Conservation (phyloP, 495 filamentous ascomycete species). For the Patellaria atrata region DNA sequence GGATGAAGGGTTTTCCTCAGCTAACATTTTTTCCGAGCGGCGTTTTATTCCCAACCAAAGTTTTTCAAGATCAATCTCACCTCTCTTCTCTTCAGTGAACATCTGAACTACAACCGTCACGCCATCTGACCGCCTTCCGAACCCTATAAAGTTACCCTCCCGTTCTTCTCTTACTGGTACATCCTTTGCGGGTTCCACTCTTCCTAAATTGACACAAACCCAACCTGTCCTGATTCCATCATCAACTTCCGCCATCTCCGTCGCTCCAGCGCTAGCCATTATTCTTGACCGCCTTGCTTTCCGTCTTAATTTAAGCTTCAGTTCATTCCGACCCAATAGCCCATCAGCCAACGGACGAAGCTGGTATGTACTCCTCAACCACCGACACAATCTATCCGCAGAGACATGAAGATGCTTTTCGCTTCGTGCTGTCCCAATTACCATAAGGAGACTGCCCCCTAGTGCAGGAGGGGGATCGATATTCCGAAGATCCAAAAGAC, state of each 20-base stretch:
- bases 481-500: slow-evolving; percentile 63
- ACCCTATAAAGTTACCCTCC: slow-evolving; percentile 48
- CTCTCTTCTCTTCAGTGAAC: slow-evolving; percentile 72
- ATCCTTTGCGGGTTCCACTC: slow-evolving; percentile 38
- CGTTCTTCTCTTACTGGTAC: slow-evolving; percentile 26
- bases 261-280: slow-evolving; percentile 44
- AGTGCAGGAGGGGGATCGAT: slow-evolving; percentile 77
- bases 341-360: slow-evolving; percentile 71
- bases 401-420: slow-evolving; percentile 90
- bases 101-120: slow-evolving; percentile 76
- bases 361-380: slow-evolving; percentile 58
- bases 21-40: no score
- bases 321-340: slow-evolving; percentile 72
- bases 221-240: slow-evolving; percentile 84
- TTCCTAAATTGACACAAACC: slow-evolving; percentile 85
- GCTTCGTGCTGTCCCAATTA: slow-evolving; percentile 82
- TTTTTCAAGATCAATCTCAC: slow-evolving; percentile 66
- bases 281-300: slow-evolving; percentile 67
- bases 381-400: slow-evolving; percentile 75
- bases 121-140: slow-evolving; percentile 44
- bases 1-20: no score
- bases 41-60: slow-evolving; percentile 57
- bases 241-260: slow-evolving; percentile 35
- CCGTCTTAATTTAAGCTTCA: slow-evolving; percentile 72
- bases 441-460: slow-evolving; percentile 78